phyloP scores from a whole-genome alignment of 2,329 filamentous ascomycete species.

The Alternaria viburni region DNA sequence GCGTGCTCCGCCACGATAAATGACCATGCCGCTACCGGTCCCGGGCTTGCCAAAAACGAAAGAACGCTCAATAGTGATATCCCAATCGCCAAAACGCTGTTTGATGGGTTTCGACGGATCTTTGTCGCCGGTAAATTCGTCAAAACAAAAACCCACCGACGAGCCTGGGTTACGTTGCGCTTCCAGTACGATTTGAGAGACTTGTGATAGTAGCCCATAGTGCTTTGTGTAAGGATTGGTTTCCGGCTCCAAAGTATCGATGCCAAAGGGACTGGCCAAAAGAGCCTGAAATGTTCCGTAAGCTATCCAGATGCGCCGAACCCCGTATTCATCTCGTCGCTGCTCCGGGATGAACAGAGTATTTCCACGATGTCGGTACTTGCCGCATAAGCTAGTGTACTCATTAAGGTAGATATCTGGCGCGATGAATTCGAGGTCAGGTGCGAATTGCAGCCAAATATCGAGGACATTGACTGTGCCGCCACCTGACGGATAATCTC shows the following conservation, averaged over 20 bases:
- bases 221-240: slow-evolving; percentile 46
- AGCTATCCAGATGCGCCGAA: slow-evolving; percentile 32
- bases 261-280: slow-evolving; percentile 38
- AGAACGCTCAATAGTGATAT: slow-evolving; percentile 51
- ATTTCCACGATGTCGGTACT: slow-evolving; percentile 54
- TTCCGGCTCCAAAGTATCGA: slow-evolving; percentile 49
- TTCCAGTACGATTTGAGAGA: slow-evolving; percentile 45
- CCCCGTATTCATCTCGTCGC: slow-evolving; percentile 53
- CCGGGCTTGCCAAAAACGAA: slow-evolving; percentile 56
- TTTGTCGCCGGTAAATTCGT: slow-evolving; percentile 40
- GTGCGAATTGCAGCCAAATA: slow-evolving; percentile 57
- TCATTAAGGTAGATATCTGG: slow-evolving; percentile 60
- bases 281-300: slow-evolving; percentile 31
- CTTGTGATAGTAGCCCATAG: slow-evolving; percentile 51
- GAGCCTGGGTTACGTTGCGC: slow-evolving; percentile 39
- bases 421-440: slow-evolving; percentile 54
- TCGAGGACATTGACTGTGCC: slow-evolving; percentile 30
- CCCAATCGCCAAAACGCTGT: slow-evolving; percentile 43
- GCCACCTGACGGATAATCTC: slow-evolving; percentile 58
- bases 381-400: slow-evolving; percentile 53
- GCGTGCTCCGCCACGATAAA: slow-evolving; percentile 46
- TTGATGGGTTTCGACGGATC: slow-evolving; percentile 39
- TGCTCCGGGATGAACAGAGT: slow-evolving; percentile 62
- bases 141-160: slow-evolving; percentile 54
- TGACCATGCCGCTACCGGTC: slow-evolving; percentile 53